These are phyloP conservation scores for Thalia dealbata DNA, from an alignment of 176 grass and related monocot genomes.

Conservation along the genomic window DNA sequence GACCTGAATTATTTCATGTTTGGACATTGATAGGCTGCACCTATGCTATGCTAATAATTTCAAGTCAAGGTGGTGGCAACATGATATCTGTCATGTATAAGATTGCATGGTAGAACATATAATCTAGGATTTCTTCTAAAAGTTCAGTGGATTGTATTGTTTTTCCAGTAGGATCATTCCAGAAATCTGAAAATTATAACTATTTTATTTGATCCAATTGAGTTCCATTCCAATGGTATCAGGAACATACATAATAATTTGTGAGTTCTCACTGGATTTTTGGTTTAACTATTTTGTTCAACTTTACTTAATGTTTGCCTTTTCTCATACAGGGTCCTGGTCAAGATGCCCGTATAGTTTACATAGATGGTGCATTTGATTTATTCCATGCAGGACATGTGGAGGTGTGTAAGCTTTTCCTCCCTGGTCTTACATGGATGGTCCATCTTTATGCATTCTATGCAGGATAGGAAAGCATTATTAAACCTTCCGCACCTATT, in stretches of 20 bases:
- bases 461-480: too few relatives aligned
- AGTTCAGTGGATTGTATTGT: too few relatives aligned
- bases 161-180: too few relatives aligned
- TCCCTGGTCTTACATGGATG: not conserved
- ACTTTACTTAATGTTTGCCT: not conserved
- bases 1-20: not conserved
- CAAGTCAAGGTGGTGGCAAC: not conserved
- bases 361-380: conserved; percentile 94
- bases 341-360: conserved; percentile 75
- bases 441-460: not conserved
- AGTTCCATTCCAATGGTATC: too few relatives aligned
- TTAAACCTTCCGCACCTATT: not conserved
- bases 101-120: too few relatives aligned
- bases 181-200: too few relatives aligned
- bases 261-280: not conserved
- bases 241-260: not conserved
- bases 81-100: too few relatives aligned
- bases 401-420: conserved; percentile 37
- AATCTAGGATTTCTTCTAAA: too few relatives aligned
- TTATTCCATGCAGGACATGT: conserved; percentile 97
- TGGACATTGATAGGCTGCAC: not conserved
- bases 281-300: not conserved
- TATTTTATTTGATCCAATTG: too few relatives aligned
- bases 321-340: conserved; percentile 46
- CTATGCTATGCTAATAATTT: not conserved